These are phyloP conservation scores for Solanum etuberosum DNA, from an alignment of 257 asterid genomes.

Conservation along the genomic window DNA sequence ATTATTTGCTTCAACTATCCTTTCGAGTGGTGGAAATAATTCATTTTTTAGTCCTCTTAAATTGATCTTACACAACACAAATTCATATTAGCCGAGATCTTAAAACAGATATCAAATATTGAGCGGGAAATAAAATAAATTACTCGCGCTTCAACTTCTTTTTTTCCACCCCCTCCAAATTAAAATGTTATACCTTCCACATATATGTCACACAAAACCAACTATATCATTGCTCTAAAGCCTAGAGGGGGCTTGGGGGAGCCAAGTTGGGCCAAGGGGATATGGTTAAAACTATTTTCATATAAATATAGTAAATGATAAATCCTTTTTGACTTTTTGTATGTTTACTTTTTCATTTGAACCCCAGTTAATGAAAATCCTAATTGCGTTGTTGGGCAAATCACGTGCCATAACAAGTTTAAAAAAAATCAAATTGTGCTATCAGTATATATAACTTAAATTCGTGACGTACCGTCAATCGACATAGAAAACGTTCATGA, in stretches of 20 bases:
- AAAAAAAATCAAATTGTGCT: too few relatives aligned
- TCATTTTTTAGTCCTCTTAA: not conserved
- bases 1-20: not conserved
- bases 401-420: not conserved
- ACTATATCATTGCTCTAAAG: too few relatives aligned
- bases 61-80: not conserved
- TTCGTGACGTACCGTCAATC: slow-evolving; percentile 45
- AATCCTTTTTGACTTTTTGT: not conserved
- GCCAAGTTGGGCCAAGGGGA: too few relatives aligned
- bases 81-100: too few relatives aligned
- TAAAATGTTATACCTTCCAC: not conserved
- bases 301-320: too few relatives aligned
- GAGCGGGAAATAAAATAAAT: not conserved
- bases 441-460: not conserved
- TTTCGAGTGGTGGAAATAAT: not conserved
- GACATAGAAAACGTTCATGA: slow-evolving; percentile 75
- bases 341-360: not conserved
- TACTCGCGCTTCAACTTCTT: too few relatives aligned
- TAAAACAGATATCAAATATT: too few relatives aligned
- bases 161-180: too few relatives aligned
- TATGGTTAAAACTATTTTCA: too few relatives aligned
- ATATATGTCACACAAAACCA: too few relatives aligned
- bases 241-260: too few relatives aligned
- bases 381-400: not conserved
- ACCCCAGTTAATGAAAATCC: not conserved